Percentiles rank a stretch among this genome's conserved stretches.
phyloP scores from a whole-genome alignment of 2,329 filamentous ascomycete species.

The Conoideocrella luteorostrata region DNA sequence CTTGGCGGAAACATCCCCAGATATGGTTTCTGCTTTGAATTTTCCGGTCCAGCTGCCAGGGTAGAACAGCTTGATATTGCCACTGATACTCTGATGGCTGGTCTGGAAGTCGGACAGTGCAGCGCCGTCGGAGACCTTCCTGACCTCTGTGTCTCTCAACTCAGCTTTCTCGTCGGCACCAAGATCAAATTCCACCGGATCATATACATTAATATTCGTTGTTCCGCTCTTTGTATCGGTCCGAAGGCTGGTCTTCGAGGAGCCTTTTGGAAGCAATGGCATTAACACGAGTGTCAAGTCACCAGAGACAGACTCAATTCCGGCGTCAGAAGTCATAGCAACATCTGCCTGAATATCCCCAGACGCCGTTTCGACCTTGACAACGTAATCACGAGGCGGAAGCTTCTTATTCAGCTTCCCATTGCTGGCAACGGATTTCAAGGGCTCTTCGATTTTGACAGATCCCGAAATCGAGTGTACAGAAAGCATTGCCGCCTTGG shows the following conservation, averaged over 20 bases:
- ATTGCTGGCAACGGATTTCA: slow-evolving; percentile 19
- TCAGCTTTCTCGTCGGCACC: slow-evolving; percentile 5
- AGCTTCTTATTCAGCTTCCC: slow-evolving; percentile 20
- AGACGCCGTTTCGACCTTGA: slow-evolving; percentile 37
- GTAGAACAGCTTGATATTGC: slow-evolving; percentile 35
- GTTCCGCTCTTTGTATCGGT: slow-evolving; percentile 40
- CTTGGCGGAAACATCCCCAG: slow-evolving; percentile 30
- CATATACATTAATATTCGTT: slow-evolving; percentile 31
- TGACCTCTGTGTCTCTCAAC: not conserved
- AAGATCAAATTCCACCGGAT: slow-evolving; percentile 26
- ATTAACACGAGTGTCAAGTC: slow-evolving; percentile 33
- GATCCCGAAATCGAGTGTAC: slow-evolving; percentile 37
- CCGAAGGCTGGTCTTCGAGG: slow-evolving; percentile 19
- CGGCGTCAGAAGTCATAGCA: slow-evolving; percentile 31
- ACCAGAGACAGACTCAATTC: slow-evolving; percentile 35
- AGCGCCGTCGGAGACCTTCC: slow-evolving; percentile 14
- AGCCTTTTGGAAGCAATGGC: slow-evolving; percentile 32
- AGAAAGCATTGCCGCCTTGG: slow-evolving; percentile 33
- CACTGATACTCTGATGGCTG: slow-evolving; percentile 39
- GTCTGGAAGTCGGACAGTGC: slow-evolving; percentile 31
- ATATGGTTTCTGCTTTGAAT: slow-evolving; percentile 32
- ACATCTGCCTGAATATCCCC: slow-evolving; percentile 35
- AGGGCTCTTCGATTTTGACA: slow-evolving; percentile 34
- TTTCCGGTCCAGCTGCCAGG: slow-evolving; percentile 44
- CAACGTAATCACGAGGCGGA: slow-evolving; percentile 40